Evolutionary conservation across 106 monocot species (phyloP).

Genomic region (Ottelia alismoides): DNA sequence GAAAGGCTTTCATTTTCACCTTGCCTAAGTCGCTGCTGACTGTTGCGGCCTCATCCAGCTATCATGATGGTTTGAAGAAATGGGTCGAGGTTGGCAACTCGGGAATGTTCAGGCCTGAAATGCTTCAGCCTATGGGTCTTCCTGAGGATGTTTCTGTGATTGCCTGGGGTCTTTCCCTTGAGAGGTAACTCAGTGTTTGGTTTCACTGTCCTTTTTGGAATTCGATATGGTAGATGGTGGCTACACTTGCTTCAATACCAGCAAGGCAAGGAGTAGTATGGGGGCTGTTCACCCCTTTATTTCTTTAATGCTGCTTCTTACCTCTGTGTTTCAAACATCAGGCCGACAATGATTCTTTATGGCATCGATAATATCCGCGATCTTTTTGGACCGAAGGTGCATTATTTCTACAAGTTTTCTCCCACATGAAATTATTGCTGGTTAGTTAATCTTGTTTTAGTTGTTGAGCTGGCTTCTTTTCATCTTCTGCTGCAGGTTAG

Average conservation of each 20-base stretch:
- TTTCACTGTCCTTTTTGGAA: too few species aligned
- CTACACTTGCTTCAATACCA: too few species aligned
- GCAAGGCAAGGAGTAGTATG: too few species aligned
- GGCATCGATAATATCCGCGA: conserved; percentile 81
- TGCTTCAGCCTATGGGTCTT: too few species aligned
- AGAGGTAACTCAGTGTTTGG: too few species aligned
- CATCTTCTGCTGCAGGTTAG: conserved; percentile 64
- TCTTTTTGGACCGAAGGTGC: conserved; percentile 86
- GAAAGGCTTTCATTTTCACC: too few species aligned
- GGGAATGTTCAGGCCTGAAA: too few species aligned
- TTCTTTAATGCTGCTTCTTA: background rate
- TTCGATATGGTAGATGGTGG: too few species aligned
- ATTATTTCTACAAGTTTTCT: background rate
- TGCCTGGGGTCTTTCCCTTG: conserved; percentile 92
- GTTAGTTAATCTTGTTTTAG: background rate
- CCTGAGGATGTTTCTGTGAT: conserved; percentile 89
- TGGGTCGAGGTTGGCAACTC: too few species aligned
- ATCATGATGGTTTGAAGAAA: too few species aligned
- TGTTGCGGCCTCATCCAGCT: too few species aligned
- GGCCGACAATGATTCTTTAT: conserved; percentile 95
- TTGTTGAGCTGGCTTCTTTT: background rate
- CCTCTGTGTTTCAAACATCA: conserved; percentile 16
- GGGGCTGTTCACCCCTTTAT: background rate
- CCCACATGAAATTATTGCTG: background rate
- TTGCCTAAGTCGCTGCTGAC: too few species aligned